Percentiles rank a stretch among this genome's conserved stretches.
phyloP scores from a whole-genome alignment of 495 filamentous ascomycete genomes.

The Penicillium samsonianum region DNA sequence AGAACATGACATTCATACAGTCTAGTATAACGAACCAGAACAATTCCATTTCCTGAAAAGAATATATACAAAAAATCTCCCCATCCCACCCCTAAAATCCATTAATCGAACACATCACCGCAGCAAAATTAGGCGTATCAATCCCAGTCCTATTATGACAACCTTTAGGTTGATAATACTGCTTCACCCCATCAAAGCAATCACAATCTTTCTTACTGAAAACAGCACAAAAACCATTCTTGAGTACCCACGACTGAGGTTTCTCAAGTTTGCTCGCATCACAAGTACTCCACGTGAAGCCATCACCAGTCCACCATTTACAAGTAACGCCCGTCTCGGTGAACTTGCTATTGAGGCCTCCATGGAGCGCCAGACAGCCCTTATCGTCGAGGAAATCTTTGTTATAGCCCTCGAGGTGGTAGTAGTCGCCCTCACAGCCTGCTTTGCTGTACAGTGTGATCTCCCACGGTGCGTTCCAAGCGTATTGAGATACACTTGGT shows the following conservation, averaged over 20 bases:
- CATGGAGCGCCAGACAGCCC: not conserved
- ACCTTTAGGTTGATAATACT: not conserved
- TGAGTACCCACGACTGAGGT: slow-evolving; percentile 1
- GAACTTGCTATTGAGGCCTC: not conserved
- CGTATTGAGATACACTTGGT: not conserved
- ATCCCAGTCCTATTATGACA: not conserved
- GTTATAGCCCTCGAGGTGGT: slow-evolving; percentile 1
- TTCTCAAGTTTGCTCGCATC: not conserved
- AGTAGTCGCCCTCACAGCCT: slow-evolving; percentile 1
- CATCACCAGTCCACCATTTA: not conserved
- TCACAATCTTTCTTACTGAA: not conserved
- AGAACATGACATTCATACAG: not conserved
- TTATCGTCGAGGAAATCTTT: not conserved
- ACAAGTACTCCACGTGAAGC: not conserved
- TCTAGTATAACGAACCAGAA: not conserved
- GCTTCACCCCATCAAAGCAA: not conserved
- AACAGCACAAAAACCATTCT: not conserved
- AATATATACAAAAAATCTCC: not conserved
- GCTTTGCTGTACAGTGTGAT: not conserved
- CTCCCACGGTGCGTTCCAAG: not conserved
- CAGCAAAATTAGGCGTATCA: not conserved
- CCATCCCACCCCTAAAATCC: not conserved
- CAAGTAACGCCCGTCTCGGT: not conserved
- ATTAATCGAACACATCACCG: not conserved
- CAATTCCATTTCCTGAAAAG: not conserved